Evolutionary conservation across 352 stramenopile genomes (phyloP), one percentile per base, ranked within the genome.

Genomic region (Phytopythium cucurbitacearum): DNA sequence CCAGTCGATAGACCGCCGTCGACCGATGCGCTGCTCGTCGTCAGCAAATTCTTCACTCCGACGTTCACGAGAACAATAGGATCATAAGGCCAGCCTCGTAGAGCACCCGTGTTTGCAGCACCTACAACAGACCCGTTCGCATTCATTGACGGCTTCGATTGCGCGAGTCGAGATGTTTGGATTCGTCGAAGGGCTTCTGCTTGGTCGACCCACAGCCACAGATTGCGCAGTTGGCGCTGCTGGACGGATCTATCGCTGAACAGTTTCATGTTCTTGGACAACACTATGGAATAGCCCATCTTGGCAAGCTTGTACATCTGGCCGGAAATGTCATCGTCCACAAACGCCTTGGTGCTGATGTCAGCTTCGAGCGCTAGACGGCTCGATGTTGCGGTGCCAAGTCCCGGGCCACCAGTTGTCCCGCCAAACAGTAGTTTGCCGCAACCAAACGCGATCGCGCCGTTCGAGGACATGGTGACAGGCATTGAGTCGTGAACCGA

Each of bases 131-230:
- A 50, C 39, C 65, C 60, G 33, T 69, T 59, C 4, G 53, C 64
- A 51, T 60, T 64, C 42, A 37, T 75, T 5, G 55, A 52, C 35
- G 56, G 52, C 28, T 59, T 65, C 7, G 59, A 68, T 39, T 85
- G 74, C 0, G 84, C 73, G 28, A 88, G 54, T 5, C 74, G 69
- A 3, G 80, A 75, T 39, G 71, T 76, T 57, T 76, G 77, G 37
- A 80, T 71, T n/a, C 79, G 74, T 15, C 82, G 78, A 34, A 94
- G 59, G 2, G 73, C 62, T 51, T 94, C 85, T 8, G 89, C 75
- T 67, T 94, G 85, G 40, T 94, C 80, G 7, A 94, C 77, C 85
- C 85, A 94, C n/a, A 78, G 48, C 85, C 85, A 94, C 13, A 94
- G 60, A 49, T 74, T 71, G 2, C 69, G 72, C 39, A 92, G 55